Evolutionary conservation across 2,329 filamentous ascomycete genomes (phyloP).

Genomic region (Ophiostoma ips): DNA sequence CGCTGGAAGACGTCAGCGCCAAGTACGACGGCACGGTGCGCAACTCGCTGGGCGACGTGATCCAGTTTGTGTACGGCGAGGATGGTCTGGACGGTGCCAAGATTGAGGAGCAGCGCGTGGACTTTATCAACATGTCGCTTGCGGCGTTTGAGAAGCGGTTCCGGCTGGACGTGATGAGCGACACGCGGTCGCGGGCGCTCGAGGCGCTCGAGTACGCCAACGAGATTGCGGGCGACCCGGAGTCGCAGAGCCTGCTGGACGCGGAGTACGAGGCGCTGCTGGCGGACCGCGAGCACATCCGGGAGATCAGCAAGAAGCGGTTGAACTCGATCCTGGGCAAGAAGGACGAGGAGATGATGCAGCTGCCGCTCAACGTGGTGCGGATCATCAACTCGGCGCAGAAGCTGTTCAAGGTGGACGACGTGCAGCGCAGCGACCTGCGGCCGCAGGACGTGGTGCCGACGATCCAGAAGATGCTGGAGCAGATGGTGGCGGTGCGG

Average conservation of each 20-base stretch:
- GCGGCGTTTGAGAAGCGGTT: constrained; percentile 67
- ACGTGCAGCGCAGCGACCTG: constrained; percentile 73
- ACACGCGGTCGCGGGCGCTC: constrained; percentile 39
- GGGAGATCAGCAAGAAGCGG: constrained; percentile 44
- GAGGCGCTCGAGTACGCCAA: constrained; percentile 75
- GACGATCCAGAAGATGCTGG: constrained; percentile 59
- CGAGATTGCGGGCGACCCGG: constrained; percentile 76
- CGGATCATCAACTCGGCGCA: constrained; percentile 86
- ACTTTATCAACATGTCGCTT: constrained; percentile 70
- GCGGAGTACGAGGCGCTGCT: constrained; percentile 71
- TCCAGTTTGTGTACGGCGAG: constrained; percentile 96
- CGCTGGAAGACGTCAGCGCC: constrained; percentile 91
- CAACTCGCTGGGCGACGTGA: constrained; percentile 90
- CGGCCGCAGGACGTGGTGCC: constrained; percentile 79
- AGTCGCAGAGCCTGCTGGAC: constrained; percentile 75
- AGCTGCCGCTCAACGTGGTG: constrained; percentile 80
- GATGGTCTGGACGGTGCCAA: constrained; percentile 87
- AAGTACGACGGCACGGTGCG: constrained; percentile 96
- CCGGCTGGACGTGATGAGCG: constrained; percentile 74
- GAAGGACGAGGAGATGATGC: constrained; percentile 73
- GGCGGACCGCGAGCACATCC: constrained; percentile 61
- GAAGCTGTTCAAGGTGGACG: constrained; percentile 80
- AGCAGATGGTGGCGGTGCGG: constrained; percentile 71
- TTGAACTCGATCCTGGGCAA: constrained; percentile 23
- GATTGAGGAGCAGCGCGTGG: constrained; percentile 86